These are phyloP conservation scores for Termitomyces sp. DNA, from an alignment of 768 basidiomycete species.

Conservation along the genomic window DNA sequence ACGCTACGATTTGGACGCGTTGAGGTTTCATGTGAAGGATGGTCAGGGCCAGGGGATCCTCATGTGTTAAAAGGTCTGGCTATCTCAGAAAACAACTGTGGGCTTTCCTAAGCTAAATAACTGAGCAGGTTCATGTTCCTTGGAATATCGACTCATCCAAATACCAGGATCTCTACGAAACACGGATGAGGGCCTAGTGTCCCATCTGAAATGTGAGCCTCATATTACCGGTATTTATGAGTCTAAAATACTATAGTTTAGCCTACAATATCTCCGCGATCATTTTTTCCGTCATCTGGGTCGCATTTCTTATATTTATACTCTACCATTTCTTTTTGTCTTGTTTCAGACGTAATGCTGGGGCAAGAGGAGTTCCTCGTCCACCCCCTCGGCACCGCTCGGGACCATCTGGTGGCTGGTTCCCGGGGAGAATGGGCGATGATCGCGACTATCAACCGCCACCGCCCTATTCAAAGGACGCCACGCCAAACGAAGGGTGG, in stretches of 20 bases:
- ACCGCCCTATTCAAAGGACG: conserved; percentile 53
- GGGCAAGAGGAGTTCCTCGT: conserved; percentile 25
- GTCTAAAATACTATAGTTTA: conserved; percentile 16
- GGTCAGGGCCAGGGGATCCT: conserved; percentile 74
- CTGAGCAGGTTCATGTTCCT: conserved; percentile 70
- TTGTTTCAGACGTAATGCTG: conserved; percentile 33
- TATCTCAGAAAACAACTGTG: not conserved
- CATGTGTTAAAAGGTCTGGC: conserved; percentile 76
- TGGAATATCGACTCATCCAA: conserved; percentile 78
- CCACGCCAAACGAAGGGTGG: conserved; percentile 32
- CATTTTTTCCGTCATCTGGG: conserved; percentile 54
- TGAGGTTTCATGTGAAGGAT: conserved; percentile 88
- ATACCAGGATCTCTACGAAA: conserved; percentile 45
- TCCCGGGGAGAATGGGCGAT: conserved; percentile 42
- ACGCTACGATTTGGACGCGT: conserved; percentile 79
- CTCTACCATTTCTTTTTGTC: conserved; percentile 55
- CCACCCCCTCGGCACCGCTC: conserved; percentile 26
- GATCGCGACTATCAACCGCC: conserved; percentile 39
- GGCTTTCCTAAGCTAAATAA: not conserved
- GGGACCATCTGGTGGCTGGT: conserved; percentile 42
- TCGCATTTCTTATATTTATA: conserved; percentile 43
- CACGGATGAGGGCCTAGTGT: conserved; percentile 21
- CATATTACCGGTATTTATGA: not conserved
- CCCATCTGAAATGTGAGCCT: conserved; percentile 23
- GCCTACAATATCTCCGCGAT: conserved; percentile 42